phyloP scores from a whole-genome alignment of 2,329 filamentous ascomycete species.

The Fusarium papillatum region DNA sequence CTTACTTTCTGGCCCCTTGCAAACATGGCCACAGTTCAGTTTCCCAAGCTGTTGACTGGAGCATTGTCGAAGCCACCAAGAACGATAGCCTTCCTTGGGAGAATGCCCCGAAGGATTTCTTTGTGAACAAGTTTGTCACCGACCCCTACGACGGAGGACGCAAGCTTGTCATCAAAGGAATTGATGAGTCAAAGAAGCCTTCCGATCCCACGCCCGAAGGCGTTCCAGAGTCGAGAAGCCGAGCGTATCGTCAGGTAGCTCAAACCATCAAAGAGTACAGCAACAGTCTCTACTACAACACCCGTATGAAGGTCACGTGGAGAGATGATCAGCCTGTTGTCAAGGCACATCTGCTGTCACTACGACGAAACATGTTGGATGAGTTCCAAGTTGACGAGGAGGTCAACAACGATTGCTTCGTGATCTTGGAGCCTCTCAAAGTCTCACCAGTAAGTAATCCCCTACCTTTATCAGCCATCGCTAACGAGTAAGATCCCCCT shows the following conservation, averaged over 20 bases:
- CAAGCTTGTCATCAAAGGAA: conserved; percentile 68
- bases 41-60: conserved; percentile 69
- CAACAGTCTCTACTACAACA: conserved; percentile 78
- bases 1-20: conserved; percentile 86
- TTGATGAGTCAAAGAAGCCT: conserved; percentile 71
- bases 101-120: conserved; percentile 62
- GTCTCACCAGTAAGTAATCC: conserved; percentile 77
- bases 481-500: conserved; percentile 70
- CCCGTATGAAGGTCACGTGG: conserved; percentile 65
- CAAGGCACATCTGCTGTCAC: conserved; percentile 78
- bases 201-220: conserved; percentile 74
- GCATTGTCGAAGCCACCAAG: conserved; percentile 59
- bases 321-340: conserved; percentile 84
- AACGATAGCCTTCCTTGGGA: conserved; percentile 54
- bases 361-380: conserved; percentile 89
- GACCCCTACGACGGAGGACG: conserved; percentile 75
- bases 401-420: conserved; percentile 64
- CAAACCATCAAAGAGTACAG: conserved; percentile 87
- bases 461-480: neutral
- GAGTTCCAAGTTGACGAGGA: conserved; percentile 69
- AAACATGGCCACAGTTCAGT: conserved; percentile 38
- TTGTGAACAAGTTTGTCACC: conserved; percentile 65
- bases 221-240: conserved; percentile 62
- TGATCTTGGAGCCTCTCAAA: conserved; percentile 82
- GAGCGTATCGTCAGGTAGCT: conserved; percentile 54